These are phyloP conservation scores for Chaetomium strumarium DNA, from an alignment of 2,329 filamentous ascomycete species.

Conservation along the genomic window DNA sequence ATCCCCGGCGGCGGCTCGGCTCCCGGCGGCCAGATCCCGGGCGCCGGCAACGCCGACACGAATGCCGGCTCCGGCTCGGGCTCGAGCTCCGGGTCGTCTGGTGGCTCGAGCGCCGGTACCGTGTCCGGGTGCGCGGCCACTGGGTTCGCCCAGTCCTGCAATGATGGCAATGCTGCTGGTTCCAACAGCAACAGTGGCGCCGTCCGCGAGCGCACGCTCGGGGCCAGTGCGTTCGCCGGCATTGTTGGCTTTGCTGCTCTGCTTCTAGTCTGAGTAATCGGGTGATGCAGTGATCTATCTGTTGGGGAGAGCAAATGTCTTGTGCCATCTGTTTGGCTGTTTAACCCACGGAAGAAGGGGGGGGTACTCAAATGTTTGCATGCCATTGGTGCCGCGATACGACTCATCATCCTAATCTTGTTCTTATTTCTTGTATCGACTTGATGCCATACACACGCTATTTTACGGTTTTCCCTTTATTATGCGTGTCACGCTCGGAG, in stretches of 20 bases:
- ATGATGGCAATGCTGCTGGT: slow-evolving; percentile 21
- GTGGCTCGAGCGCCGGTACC: background rate
- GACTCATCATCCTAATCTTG: no score
- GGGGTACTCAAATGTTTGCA: no score
- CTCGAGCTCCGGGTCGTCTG: background rate
- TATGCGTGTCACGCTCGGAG: background rate
- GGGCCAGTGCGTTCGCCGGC: slow-evolving; percentile 34
- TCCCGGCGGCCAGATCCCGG: slow-evolving; percentile 20
- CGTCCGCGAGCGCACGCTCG: slow-evolving; percentile 27
- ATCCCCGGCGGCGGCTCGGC: slow-evolving; percentile 29
- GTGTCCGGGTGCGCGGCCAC: slow-evolving; percentile 31
- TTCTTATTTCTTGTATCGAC: no score
- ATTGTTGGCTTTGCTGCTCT: slow-evolving; percentile 32
- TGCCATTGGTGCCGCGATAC: no score
- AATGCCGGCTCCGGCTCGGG: slow-evolving; percentile 13
- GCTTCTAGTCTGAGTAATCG: slow-evolving; percentile 27
- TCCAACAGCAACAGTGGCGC: slow-evolving; percentile 30
- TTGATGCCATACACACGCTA: no score
- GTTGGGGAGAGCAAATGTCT: background rate
- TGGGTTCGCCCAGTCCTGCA: slow-evolving; percentile 39
- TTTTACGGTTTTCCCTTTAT: background rate
- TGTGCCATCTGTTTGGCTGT: background rate
- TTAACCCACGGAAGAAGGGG: background rate
- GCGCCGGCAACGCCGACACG: slow-evolving; percentile 16
- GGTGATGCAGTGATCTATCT: background rate